phyloP scores from a whole-genome alignment of 78 protist genomes.

The Cavenderia fasciculata region DNA sequence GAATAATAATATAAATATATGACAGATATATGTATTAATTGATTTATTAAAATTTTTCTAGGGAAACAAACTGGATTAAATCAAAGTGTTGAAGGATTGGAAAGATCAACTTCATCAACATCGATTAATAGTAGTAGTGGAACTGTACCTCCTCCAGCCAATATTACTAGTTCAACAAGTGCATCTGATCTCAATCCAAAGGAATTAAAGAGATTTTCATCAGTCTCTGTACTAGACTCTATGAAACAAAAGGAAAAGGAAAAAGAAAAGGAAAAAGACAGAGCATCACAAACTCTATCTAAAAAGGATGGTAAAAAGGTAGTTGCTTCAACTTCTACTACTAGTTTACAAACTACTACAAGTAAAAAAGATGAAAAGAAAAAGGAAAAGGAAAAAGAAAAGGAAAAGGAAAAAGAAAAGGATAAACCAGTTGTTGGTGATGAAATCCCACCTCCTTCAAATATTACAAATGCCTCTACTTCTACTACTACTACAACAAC shows the following conservation, averaged over 20 bases:
- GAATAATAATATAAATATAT: neutral
- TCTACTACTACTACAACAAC: neutral
- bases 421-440: neutral
- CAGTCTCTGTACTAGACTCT: constrained; percentile 50
- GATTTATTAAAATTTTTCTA: neutral
- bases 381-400: neutral
- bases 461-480: neutral
- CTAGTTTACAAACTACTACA: neutral
- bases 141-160: neutral
- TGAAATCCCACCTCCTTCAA: neutral
- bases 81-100: constrained; percentile 9
- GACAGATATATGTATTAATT: no score
- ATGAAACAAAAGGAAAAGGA: neutral
- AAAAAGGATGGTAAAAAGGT: neutral
- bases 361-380: constrained; percentile 9
- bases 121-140: neutral
- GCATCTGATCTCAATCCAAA: constrained; percentile 24
- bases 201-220: constrained; percentile 66
- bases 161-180: neutral
- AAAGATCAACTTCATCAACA: constrained; percentile 32
- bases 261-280: neutral
- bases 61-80: neutral
- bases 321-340: neutral
- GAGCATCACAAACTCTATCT: neutral
- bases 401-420: neutral